A percentile compares a stretch with the other conserved stretches of the same genome.
These are phyloP conservation scores for Tricholoma terreum DNA, from an alignment of 768 basidiomycete species.

Conservation along the genomic window DNA sequence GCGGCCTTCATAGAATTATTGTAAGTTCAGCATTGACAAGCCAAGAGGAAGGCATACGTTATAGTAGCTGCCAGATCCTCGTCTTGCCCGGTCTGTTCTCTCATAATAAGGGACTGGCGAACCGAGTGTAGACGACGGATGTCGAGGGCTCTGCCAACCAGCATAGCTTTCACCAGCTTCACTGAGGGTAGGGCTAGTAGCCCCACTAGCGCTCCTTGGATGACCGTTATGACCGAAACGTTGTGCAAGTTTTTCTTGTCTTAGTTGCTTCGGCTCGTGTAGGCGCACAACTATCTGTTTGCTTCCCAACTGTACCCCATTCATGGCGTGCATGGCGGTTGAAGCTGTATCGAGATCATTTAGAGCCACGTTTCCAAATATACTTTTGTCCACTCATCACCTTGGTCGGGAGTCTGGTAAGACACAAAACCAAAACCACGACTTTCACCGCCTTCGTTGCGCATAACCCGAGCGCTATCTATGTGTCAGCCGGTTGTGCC, in stretches of 20 bases:
- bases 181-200: slow-evolving; percentile 80
- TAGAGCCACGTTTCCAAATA: neutral
- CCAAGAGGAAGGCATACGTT: slow-evolving; percentile 45
- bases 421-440: slow-evolving; percentile 93
- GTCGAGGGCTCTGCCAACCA: slow-evolving; percentile 74
- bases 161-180: slow-evolving; percentile 76
- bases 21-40: slow-evolving; percentile 4
- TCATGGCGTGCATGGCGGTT: slow-evolving; percentile 78
- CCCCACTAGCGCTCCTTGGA: slow-evolving; percentile 76
- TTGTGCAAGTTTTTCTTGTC: slow-evolving; percentile 84
- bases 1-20: slow-evolving; percentile 55
- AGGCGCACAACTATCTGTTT: slow-evolving; percentile 84
- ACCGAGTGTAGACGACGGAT: slow-evolving; percentile 46
- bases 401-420: slow-evolving; percentile 80
- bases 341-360: slow-evolving; percentile 43
- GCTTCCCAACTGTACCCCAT: slow-evolving; percentile 63
- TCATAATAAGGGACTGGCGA: slow-evolving; percentile 59
- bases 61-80: slow-evolving; percentile 86
- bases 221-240: slow-evolving; percentile 81
- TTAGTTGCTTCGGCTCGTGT: slow-evolving; percentile 89
- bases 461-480: slow-evolving; percentile 87
- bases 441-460: slow-evolving; percentile 76
- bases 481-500: neutral
- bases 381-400: slow-evolving; percentile 30
- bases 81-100: slow-evolving; percentile 60